A percentile compares a stretch with the other conserved stretches of the same genome.
These are phyloP conservation scores for Orbilia quercus DNA, from an alignment of 2,329 filamentous ascomycete genomes.

Conservation along the genomic window DNA sequence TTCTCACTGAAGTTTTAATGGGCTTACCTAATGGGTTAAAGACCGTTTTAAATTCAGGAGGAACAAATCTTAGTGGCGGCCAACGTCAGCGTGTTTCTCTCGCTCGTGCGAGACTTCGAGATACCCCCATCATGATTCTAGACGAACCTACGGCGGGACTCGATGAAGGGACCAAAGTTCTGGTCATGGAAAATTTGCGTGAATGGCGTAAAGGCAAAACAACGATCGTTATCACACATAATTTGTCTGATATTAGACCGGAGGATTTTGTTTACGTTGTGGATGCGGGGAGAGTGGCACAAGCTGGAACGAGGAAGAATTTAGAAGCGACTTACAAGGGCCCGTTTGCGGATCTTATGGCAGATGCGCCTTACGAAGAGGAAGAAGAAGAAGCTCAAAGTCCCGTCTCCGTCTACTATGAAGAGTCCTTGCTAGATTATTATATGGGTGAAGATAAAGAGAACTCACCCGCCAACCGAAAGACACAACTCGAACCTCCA, in stretches of 20 bases:
- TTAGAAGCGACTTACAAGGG: slow-evolving; percentile 67
- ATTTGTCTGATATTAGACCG: slow-evolving; percentile 78
- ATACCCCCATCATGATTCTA: slow-evolving; percentile 83
- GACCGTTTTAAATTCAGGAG: slow-evolving; percentile 77
- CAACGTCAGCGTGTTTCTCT: slow-evolving; percentile 84
- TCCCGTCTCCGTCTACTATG: slow-evolving; percentile 15
- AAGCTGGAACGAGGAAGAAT: slow-evolving; percentile 73
- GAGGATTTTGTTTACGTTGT: slow-evolving; percentile 84
- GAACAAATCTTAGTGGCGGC: slow-evolving; percentile 80
- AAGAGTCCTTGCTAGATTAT: slow-evolving; percentile 44
- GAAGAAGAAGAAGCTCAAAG: slow-evolving; percentile 18
- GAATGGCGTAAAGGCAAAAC: slow-evolving; percentile 83
- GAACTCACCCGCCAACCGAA: slow-evolving; percentile 17
- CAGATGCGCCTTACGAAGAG: slow-evolving; percentile 29
- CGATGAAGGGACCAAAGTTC: slow-evolving; percentile 75
- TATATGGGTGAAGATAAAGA: slow-evolving; percentile 47
- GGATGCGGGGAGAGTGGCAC: slow-evolving; percentile 74
- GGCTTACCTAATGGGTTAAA: slow-evolving; percentile 76
- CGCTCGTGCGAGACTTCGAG: slow-evolving; percentile 78
- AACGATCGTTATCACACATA: slow-evolving; percentile 93
- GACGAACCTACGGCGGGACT: slow-evolving; percentile 90
- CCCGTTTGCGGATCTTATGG: slow-evolving; percentile 66
- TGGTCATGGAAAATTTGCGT: slow-evolving; percentile 80
- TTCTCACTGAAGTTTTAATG: slow-evolving; percentile 75
- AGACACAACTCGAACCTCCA: slow-evolving; percentile 15